phyloP scores from a whole-genome alignment of 2,329 filamentous ascomycete species.

The Penicillium fuscoglaucum region DNA sequence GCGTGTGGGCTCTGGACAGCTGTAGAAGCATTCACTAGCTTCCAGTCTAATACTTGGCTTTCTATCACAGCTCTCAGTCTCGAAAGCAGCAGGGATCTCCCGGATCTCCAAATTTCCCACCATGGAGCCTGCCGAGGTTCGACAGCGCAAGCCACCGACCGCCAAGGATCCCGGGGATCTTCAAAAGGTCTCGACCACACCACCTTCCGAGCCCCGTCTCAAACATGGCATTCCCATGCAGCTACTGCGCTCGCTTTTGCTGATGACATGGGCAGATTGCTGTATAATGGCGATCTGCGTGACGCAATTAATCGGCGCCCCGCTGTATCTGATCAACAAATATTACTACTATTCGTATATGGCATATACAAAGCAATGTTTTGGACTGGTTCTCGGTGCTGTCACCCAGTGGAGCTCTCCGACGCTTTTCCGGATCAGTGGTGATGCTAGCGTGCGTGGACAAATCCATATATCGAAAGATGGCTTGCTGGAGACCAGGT shows the following conservation, averaged over 20 bases:
- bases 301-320: slow-evolving; percentile 61
- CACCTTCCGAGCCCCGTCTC: slow-evolving; percentile 35
- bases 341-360: slow-evolving; percentile 65
- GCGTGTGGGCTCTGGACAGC: background rate
- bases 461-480: slow-evolving; percentile 59
- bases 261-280: slow-evolving; percentile 48
- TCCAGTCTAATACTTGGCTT: background rate
- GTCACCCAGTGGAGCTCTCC: slow-evolving; percentile 65
- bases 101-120: slow-evolving; percentile 2
- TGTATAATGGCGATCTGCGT: slow-evolving; percentile 48
- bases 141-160: slow-evolving; percentile 32
- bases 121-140: slow-evolving; percentile 37
- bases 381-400: slow-evolving; percentile 62
- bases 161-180: slow-evolving; percentile 19
- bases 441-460: slow-evolving; percentile 60
- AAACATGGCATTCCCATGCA: slow-evolving; percentile 51
- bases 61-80: background rate
- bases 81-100: background rate
- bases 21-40: background rate
- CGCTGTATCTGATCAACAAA: slow-evolving; percentile 61
- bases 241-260: slow-evolving; percentile 45
- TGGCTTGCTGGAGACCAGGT: slow-evolving; percentile 59
- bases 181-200: slow-evolving; percentile 21
- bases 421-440: slow-evolving; percentile 62
- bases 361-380: slow-evolving; percentile 65